Evolutionary conservation across 179 eudicot species (phyloP), one percentile per base, ranked within the genome.

Genomic region (Corrigiola litoralis): DNA sequence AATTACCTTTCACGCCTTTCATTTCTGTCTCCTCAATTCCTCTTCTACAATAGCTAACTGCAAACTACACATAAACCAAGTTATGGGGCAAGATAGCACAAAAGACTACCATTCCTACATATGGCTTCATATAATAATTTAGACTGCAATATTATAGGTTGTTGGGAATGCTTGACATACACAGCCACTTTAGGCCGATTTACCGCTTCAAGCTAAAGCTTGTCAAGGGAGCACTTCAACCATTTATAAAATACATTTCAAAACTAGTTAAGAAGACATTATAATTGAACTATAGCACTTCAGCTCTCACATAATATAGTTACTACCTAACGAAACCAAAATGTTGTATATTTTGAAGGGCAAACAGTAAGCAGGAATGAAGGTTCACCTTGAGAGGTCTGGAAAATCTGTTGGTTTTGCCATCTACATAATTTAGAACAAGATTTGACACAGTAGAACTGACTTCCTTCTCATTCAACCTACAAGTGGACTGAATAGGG

Each of bases 401-500:
- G 28, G 73, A 49, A 69, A 73, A 69, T 34, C 70, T 58, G 54
- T 74, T 70, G 68, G 60, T 42, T 65, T 74, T 61, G 70, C 75
- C 75, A 48, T 73, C 79, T 58, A 87, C 75, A 70, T 76, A 87
- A 56, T 77, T 73, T 44, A 58, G 57, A 63, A 89, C 86, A 58
- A 89, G 90, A 72, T 76, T 80, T 33, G 83, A 72, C 34, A 87
- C 88, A 32, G 73, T 61, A 21, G 77, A 51, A 40, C 66, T 62
- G 37, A 87, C 66, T 46, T 87, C 88, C 72, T 78, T 81, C 63
- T 87, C 94, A 41, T 72, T 74, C 77, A 87, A 72, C 64, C 66
- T 69, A 75, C 87, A 84, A 61, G 96, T 89, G 25, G 87, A 85
- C 79, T 89, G 96, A 50, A 89, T 80, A 42, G 96, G 96, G 61